Evolutionary conservation across 2,329 filamentous ascomycete species (phyloP).

Genomic region (Sclerotinia borealis): DNA sequence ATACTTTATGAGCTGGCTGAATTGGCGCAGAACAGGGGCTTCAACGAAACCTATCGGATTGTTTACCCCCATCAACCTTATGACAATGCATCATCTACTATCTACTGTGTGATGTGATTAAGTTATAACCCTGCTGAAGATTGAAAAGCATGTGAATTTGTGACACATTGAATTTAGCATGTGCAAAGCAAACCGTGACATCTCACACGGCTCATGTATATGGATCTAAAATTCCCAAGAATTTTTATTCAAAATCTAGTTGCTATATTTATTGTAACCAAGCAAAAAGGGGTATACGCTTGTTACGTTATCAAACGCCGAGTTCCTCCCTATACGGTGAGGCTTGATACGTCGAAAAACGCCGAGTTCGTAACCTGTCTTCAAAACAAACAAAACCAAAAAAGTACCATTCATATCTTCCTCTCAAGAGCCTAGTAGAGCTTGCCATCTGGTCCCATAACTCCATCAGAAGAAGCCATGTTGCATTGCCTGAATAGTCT

Average conservation of each 20-base stretch:
- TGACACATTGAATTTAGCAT: neutral
- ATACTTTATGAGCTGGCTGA: neutral
- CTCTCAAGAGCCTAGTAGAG: slow-evolving; percentile 23
- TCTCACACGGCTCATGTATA: neutral
- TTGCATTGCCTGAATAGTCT: slow-evolving; percentile 75
- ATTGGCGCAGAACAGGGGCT: neutral
- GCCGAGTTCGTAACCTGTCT: slow-evolving; percentile 30
- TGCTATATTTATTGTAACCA: slow-evolving; percentile 18
- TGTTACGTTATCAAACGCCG: slow-evolving; percentile 32
- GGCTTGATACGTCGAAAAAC: slow-evolving; percentile 32
- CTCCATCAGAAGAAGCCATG: slow-evolving; percentile 55
- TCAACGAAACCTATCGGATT: neutral
- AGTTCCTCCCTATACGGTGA: slow-evolving; percentile 28
- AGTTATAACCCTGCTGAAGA: neutral
- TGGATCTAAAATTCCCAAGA: neutral
- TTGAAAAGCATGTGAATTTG: neutral
- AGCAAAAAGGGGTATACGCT: slow-evolving; percentile 33
- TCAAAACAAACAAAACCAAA: slow-evolving; percentile 5
- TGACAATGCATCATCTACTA: neutral
- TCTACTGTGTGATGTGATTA: neutral
- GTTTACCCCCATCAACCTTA: no score
- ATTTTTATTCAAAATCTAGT: neutral
- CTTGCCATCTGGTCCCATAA: slow-evolving; percentile 31
- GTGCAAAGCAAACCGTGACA: neutral
- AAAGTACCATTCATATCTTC: neutral